Base-by-base conservation (phyloP, 2,329 filamentous ascomycete species). In the Lanzia echinophila region DNA sequence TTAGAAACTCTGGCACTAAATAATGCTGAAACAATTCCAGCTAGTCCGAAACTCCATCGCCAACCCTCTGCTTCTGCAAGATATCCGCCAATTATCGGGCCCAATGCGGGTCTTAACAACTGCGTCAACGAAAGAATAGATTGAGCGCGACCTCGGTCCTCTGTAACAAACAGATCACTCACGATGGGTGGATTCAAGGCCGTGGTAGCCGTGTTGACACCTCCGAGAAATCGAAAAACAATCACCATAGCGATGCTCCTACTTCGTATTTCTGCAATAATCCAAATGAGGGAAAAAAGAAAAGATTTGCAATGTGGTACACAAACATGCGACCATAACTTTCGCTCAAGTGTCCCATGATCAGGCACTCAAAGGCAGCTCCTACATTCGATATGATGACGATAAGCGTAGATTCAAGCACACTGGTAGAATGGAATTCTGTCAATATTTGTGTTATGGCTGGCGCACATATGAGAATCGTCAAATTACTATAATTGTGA, bases 321-420 rank as follows among this genome's bases (percentile, higher is more conserved):
- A 86, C 72, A 20, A 76, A 62, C 59, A 84, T 76, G 3, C 80
- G 74, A 4, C 80, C 83, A 52, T 79, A 82, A 10, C 86, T 66
- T 62, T 88, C 84, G 2, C 61, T 76, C 15, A 87, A 67, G 0
- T 83, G 83, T 1, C 84, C 85, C 79, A 84, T 87, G 2, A 87
- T 44, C 1, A 66, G 47, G 2, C 73, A 74, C 0, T 73, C 74
- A 17, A 72, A 72, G 13, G 73, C 73, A 52, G 72, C 75, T 3
- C 71, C 73, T 6, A 76, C 62, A 15, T 50, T 43, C 24, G 22
- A 50, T n/a, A 50, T 43, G n/a, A 36, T 42, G n/a, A 43, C 24
- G 11, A 50, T 41, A 3, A 50, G 36, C 3, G 38, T 43, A 2
- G 38, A 20, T 13, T 43, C n/a, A 13, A 42, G 38, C 11, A 8